Conservation (phyloP, 148 eudicot genomes). For the Arbutus unedo region DNA sequence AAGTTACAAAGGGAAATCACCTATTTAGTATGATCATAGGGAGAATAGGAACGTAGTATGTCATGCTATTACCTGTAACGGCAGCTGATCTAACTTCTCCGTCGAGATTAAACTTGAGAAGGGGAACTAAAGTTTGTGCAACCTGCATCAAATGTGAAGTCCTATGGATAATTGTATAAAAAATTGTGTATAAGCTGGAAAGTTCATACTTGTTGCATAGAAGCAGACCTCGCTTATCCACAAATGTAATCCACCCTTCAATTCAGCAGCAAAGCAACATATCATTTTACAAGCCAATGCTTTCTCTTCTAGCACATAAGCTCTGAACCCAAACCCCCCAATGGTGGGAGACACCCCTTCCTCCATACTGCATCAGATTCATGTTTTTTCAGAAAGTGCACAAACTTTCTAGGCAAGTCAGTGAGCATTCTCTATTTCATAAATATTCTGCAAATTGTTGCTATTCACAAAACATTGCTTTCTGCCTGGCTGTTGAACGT, state of each 20-base stretch:
- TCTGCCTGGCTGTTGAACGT: background rate
- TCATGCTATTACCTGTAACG: conserved; percentile 29
- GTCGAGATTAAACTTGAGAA: conserved; percentile 47
- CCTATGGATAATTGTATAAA: no score
- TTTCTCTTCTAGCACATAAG: conserved; percentile 46
- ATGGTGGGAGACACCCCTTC: conserved; percentile 41
- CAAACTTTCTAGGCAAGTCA: no score
- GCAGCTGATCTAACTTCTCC: conserved; percentile 51
- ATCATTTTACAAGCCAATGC: conserved; percentile 51
- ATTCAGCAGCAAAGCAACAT: conserved; percentile 50
- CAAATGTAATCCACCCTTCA: conserved; percentile 33
- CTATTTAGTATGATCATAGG: no score
- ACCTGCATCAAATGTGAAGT: conserved; percentile 25
- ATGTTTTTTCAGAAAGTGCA: background rate
- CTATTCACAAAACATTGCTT: background rate
- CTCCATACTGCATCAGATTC: conserved; percentile 29
- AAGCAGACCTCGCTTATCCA: conserved; percentile 25
- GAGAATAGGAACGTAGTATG: no score
- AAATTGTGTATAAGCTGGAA: background rate
- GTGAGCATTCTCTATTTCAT: background rate
- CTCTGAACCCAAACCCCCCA: conserved; percentile 44
- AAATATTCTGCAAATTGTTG: background rate
- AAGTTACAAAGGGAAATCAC: conserved; percentile 1
- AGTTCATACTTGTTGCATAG: conserved; percentile 23
- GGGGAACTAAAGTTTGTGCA: conserved; percentile 49